These are phyloP conservation scores for Clausena lansium DNA, from an alignment of 345 rosid genomes.

Conservation along the genomic window DNA sequence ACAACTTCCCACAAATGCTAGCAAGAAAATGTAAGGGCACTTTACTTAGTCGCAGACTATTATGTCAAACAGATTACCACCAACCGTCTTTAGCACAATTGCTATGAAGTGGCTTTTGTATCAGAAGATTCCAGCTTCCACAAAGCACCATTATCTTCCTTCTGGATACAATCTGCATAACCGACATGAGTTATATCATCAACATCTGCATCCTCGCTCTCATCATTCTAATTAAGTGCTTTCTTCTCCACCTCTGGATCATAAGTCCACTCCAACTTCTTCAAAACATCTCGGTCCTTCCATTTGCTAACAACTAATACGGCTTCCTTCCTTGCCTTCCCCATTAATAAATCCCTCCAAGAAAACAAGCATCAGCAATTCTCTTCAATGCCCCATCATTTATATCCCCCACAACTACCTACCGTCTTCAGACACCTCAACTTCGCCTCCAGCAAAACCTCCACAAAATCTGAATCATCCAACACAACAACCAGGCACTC, in stretches of 20 bases:
- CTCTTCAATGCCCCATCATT: slow-evolving; percentile 52
- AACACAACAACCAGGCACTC: slow-evolving; percentile 75
- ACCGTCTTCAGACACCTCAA: slow-evolving; percentile 64
- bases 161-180: slow-evolving; percentile 20
- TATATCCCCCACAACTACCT: slow-evolving; percentile 40
- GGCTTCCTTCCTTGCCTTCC: slow-evolving; percentile 83
- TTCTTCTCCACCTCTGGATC: slow-evolving; percentile 26
- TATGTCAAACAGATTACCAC: too few relatives aligned
- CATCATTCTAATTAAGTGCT: slow-evolving; percentile 8
- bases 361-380: slow-evolving; percentile 69
- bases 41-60: not conserved
- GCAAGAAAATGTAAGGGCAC: too few relatives aligned
- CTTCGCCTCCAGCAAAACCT: slow-evolving; percentile 63
- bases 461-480: slow-evolving; percentile 78
- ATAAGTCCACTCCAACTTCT: slow-evolving; percentile 11
- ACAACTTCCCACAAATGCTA: too few relatives aligned
- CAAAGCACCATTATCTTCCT: slow-evolving; percentile 45
- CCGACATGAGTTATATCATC: slow-evolving; percentile 23
- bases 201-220: not conserved
- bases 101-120: slow-evolving; percentile 28
- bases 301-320: slow-evolving; percentile 53
- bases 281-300: slow-evolving; percentile 38
- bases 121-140: slow-evolving; percentile 63
- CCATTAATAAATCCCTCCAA: slow-evolving; percentile 74
- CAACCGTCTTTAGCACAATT: not conserved